Evolutionary conservation across 2,329 filamentous ascomycete genomes (phyloP), one percentile per base, ranked within the genome.

Genomic region (Colletotrichum eleusines): DNA sequence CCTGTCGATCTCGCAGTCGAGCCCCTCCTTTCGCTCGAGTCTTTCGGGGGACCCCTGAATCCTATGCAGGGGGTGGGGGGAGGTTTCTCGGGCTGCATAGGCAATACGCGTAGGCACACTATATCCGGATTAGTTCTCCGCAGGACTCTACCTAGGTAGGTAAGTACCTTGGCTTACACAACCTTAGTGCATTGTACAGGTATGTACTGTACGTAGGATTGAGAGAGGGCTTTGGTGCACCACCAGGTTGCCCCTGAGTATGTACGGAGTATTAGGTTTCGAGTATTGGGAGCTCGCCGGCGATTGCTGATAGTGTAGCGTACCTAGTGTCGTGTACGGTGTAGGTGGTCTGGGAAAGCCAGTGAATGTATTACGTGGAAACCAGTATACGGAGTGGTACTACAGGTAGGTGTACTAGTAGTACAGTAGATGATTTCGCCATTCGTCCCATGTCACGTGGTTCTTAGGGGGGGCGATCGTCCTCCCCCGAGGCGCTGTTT

Each of bases 1-100:
- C 35, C 50, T 61, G 44, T 38, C 31, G 58, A 61, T 61, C 58
- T 48, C 44, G n/a, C 58, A 60, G 57, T 28, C 42, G 48, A 60
- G 57, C 28, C 42, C 46, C 26, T 51, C 28, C 33, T 46, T 40
- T 48, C 57, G 38, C 20, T 54, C 51, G 51, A 54, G 59, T 53
- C 51, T 50, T 31, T 33, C 53, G 26, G 40, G 44, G 53, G 55
- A 28, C 63, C 63, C 68, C 68, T 67, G 63, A 58, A 33, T 44
- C 44, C 33, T 7, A 71, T 71, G 58, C 68, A 71, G 68, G 68
- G 68, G 28, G 42, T 16, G 63, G 44, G 31, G 18, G 8, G 58
- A n/a, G n/a, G n/a, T n/a, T n/a, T 61, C 48, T 23, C 42, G 14
- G 31, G n/a, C 42, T 38, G 20, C 42, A 44, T n/a, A 8, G 18